Base-by-base conservation (phyloP, 768 basidiomycete species). In the Lepiota brunneoincarnata region DNA sequence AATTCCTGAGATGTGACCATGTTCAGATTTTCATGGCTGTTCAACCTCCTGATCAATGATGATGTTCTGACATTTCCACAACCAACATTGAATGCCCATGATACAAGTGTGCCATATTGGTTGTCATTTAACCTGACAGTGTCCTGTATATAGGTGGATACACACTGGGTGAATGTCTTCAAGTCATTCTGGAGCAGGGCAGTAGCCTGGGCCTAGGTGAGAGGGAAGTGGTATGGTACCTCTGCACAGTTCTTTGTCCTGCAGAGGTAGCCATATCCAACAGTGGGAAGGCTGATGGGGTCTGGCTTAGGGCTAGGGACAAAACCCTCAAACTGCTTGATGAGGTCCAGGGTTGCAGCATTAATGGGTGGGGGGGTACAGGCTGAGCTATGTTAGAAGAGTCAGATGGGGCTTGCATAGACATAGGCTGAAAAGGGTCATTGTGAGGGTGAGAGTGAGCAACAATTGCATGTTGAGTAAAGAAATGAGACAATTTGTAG, bases 221-320 rank as follows among this genome's bases (percentile, higher is more conserved):
- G 61, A 0, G 71, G 69, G 64, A 71, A n/a, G n/a, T n/a, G 70
- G 15, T 58, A 38, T 58, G 64, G 64, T 2, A 72, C 70, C 45
- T 62, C 61, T 6, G 49, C 26, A 24, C 61, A 58, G 21, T 41
- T 36, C 1, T 52, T 46, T 2, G 57, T 51, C 23, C 62, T 38
- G 59, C 69, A 72, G n/a, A 64, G 62, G 53, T 70, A 68, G 14
- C 69, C 69, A 55, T 61, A 72, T 17, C 70, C 70, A 42, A 69
- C 69, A 12, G 68, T 71, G 34, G 63, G 66, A 41, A 71, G 63
- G 6, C 68, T 68, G 34, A 70, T 68, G 36, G 70, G 69, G 54
- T 71, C 70, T 2, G 69, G 70, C 9, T 60, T 49, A 12, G 70
- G 70, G 20, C 45, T 57, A n/a, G 65, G 47, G 36, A 68, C 67